Evolutionary conservation across 768 basidiomycete species (phyloP).

Genomic region (Kwoniella sp.): DNA sequence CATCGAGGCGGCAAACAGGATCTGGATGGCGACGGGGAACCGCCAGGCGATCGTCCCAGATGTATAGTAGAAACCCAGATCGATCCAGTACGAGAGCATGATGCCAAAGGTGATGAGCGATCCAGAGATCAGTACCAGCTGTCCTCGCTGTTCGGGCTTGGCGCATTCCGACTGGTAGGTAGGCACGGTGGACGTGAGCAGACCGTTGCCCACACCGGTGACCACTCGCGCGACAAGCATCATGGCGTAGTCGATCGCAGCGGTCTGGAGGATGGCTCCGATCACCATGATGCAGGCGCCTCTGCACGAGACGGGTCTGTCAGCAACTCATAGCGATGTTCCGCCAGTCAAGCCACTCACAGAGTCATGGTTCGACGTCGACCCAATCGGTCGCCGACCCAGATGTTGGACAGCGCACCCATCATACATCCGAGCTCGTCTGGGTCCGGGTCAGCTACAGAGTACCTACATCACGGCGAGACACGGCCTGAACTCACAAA

Average conservation of each 20-base stretch:
- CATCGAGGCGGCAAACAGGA: constrained; percentile 59
- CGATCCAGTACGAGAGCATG: constrained; percentile 65
- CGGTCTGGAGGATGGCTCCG: constrained; percentile 36
- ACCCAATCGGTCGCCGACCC: constrained; percentile 42
- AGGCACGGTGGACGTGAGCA: constrained; percentile 65
- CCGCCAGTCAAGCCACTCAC: not conserved
- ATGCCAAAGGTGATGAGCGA: constrained; percentile 53
- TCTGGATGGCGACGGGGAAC: constrained; percentile 62
- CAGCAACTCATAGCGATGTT: not conserved
- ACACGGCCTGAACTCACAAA: constrained; percentile 54
- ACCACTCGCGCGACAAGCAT: constrained; percentile 60
- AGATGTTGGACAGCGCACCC: constrained; percentile 63
- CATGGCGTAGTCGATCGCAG: constrained; percentile 60
- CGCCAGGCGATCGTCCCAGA: constrained; percentile 59
- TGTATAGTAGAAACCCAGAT: constrained; percentile 62
- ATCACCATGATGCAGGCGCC: constrained; percentile 32
- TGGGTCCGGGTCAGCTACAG: not conserved
- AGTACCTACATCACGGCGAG: no score
- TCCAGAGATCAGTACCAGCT: constrained; percentile 64
- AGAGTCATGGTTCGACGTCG: constrained; percentile 25
- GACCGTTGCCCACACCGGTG: constrained; percentile 64
- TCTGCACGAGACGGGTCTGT: not conserved
- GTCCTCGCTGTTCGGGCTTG: constrained; percentile 59
- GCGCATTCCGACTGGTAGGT: constrained; percentile 67
- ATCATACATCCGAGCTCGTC: constrained; percentile 65